phyloP scores from a whole-genome alignment of 2,329 filamentous ascomycete species.

The Alternaria viburni region DNA sequence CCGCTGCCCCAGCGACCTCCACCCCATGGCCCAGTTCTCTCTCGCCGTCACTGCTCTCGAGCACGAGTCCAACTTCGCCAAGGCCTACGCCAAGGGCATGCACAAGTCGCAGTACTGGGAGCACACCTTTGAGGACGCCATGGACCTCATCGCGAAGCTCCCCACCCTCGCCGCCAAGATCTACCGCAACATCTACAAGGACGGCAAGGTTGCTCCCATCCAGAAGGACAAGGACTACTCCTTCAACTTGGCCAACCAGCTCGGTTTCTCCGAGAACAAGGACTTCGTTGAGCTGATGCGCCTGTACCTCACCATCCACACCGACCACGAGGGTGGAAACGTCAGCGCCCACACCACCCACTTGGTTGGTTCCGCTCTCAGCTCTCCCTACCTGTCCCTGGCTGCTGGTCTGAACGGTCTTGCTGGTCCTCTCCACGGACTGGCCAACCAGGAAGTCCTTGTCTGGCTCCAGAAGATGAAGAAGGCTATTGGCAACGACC shows the following conservation, averaged over 20 bases:
- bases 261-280: constrained; percentile 91
- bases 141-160: constrained; percentile 99
- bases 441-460: constrained; percentile 99
- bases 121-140: constrained; percentile 99
- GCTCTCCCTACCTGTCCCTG: constrained; percentile 96
- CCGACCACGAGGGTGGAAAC: constrained; percentile 99
- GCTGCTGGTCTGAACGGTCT: constrained; percentile 97
- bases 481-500: constrained; percentile 88
- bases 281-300: constrained; percentile 99
- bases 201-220: constrained; percentile 93
- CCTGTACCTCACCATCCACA: constrained; percentile 99
- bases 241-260: constrained; percentile 99
- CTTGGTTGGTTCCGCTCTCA: constrained; percentile 93
- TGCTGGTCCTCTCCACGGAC: constrained; percentile 95
- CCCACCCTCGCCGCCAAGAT: constrained; percentile 97
- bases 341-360: constrained; percentile 98
- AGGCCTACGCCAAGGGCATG: constrained; percentile 98
- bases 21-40: constrained; percentile 99
- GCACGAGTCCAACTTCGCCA: constrained; percentile 96
- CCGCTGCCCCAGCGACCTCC: constrained; percentile 97
- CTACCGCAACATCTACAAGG: constrained; percentile 99
- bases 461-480: constrained; percentile 99
- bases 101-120: constrained; percentile 99
- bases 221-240: constrained; percentile 99
- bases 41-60: constrained; percentile 97